phyloP scores from a whole-genome alignment of 495 filamentous ascomycete genomes.

The Ramalina intermedia region DNA sequence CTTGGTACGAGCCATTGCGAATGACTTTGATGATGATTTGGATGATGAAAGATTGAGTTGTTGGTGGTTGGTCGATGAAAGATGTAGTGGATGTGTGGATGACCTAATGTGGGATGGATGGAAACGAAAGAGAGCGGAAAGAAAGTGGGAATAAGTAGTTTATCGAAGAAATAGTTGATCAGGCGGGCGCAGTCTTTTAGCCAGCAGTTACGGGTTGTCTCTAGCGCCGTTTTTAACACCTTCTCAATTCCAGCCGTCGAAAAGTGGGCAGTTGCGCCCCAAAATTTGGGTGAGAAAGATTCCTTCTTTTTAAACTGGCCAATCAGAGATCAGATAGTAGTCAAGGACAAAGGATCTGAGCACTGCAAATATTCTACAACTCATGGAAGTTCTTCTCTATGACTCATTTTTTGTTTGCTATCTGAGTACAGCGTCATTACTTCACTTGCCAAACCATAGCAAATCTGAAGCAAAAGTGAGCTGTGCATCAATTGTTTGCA shows the following conservation, averaged over 20 bases:
- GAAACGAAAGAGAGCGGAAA: conserved; percentile 24
- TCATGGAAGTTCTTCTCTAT: conserved; percentile 4
- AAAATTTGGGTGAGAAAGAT: conserved; percentile 21
- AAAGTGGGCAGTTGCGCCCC: conserved; percentile 23
- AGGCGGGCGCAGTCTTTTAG: conserved; percentile 8
- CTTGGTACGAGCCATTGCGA: conserved; percentile 95
- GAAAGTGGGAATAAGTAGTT: conserved; percentile 33
- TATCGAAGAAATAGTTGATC: conserved; percentile 20
- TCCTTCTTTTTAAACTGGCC: conserved; percentile 1
- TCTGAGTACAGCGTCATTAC: not conserved
- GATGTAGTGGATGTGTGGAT: conserved; percentile 33
- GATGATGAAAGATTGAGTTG: conserved; percentile 20
- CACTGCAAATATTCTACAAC: not conserved
- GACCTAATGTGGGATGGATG: conserved; percentile 23
- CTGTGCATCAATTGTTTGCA: not conserved
- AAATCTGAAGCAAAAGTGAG: not conserved
- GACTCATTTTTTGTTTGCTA: not conserved
- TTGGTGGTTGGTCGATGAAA: conserved; percentile 22
- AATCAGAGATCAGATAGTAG: conserved; percentile 7
- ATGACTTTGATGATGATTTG: conserved; percentile 21
- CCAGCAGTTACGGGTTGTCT: not conserved
- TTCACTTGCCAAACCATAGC: not conserved
- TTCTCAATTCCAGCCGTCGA: conserved; percentile 22
- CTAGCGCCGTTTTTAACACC: not conserved
- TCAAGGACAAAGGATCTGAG: not conserved